Percentiles rank a stretch among this genome's conserved stretches.
These are phyloP conservation scores for Groenewaldozyma tartarivorans DNA, from an alignment of 805 yeast genomes.

Conservation along the genomic window DNA sequence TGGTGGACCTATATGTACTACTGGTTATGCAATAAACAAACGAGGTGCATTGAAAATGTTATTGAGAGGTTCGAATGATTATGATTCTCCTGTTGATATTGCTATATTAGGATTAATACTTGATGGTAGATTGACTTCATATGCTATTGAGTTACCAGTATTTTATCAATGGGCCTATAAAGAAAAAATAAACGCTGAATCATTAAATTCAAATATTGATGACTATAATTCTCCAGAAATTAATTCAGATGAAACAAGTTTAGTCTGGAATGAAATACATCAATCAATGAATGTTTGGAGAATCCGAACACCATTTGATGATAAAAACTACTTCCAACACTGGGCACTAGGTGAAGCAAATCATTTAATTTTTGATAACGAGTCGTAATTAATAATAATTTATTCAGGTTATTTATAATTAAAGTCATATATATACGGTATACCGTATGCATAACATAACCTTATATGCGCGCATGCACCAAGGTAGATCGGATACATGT, in stretches of 20 bases:
- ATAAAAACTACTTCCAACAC: too few relatives aligned
- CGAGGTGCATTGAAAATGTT: constrained; percentile 12
- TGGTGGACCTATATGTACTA: constrained; percentile 8
- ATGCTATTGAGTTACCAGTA: constrained; percentile 7
- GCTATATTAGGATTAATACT: constrained; percentile 3
- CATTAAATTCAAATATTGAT: constrained; percentile 4
- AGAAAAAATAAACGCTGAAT: constrained; percentile 7
- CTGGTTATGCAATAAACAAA: constrained; percentile 8
- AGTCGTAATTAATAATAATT: too few relatives aligned
- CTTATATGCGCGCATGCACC: too few relatives aligned
- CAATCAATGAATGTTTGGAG: constrained; percentile 10
- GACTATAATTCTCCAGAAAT: background rate
- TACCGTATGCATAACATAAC: too few relatives aligned
- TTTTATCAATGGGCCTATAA: constrained; percentile 10
- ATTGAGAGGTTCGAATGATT: constrained; percentile 6
- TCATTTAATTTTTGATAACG: too few relatives aligned
- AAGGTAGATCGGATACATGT: too few relatives aligned
- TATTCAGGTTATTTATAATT: too few relatives aligned
- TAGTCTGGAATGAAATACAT: constrained; percentile 7
- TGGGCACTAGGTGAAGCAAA: too few relatives aligned
- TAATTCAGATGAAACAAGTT: background rate
- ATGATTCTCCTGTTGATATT: constrained; percentile 9
- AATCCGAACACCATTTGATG: too few relatives aligned
- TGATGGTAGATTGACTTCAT: constrained; percentile 2
- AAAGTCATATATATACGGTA: too few relatives aligned